Evolutionary conservation across 768 basidiomycete genomes (phyloP).

Genomic region (Favolaschia claudopus): DNA sequence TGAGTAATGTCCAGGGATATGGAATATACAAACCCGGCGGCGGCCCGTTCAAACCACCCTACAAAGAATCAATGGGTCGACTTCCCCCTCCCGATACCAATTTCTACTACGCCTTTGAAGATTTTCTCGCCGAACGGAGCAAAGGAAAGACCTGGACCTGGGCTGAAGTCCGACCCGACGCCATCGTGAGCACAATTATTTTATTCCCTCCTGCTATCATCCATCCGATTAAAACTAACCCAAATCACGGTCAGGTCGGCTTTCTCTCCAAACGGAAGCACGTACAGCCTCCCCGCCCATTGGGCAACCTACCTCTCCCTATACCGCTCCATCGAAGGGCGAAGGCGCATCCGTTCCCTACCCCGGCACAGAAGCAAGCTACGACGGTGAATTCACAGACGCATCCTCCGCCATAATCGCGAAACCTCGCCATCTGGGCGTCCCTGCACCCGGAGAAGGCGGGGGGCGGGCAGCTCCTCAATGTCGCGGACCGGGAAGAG

Average conservation of each 20-base stretch:
- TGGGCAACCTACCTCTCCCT: conserved; percentile 23
- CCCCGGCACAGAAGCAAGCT: conserved; percentile 10
- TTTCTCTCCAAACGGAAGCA: conserved; percentile 23
- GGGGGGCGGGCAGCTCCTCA: conserved; percentile 14
- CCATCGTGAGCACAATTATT: conserved; percentile 2
- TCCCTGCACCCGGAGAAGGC: conserved; percentile 17
- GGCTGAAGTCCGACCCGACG: conserved; percentile 19
- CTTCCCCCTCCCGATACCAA: conserved; percentile 20
- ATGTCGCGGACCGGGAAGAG: conserved; percentile 12
- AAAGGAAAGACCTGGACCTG: conserved; percentile 23
- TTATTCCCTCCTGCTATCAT: background rate
- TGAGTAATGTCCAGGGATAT: conserved; percentile 8
- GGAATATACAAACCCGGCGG: conserved; percentile 23
- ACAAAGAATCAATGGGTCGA: conserved; percentile 21
- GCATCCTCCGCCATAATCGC: conserved; percentile 22
- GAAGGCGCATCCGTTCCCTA: conserved; percentile 20
- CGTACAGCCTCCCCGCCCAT: conserved; percentile 19
- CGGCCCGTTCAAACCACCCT: conserved; percentile 14
- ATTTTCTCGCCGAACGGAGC: conserved; percentile 13
- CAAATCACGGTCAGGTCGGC: conserved; percentile 4
- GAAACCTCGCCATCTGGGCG: conserved; percentile 19
- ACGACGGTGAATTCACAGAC: conserved; percentile 18
- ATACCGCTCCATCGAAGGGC: conserved; percentile 17
- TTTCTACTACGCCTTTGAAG: conserved; percentile 16
- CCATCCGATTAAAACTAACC: background rate